phyloP scores from a whole-genome alignment of 1,139 yeast species.

The Saccharomycopsis hybrid region DNA sequence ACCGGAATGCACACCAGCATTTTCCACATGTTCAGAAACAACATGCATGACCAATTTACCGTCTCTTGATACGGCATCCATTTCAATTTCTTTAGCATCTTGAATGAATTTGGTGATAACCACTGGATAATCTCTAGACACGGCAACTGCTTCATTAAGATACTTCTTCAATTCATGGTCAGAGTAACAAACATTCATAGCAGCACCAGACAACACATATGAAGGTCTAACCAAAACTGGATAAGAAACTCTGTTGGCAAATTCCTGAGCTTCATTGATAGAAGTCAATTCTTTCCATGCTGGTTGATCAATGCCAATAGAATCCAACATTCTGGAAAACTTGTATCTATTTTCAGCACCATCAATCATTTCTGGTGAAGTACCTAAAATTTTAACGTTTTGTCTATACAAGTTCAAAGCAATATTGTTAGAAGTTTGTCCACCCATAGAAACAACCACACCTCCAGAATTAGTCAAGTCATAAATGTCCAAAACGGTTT shows the following conservation, averaged over 20 bases:
- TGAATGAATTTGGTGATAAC: slow-evolving; percentile 96
- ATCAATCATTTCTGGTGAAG: slow-evolving; percentile 97
- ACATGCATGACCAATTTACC: slow-evolving; percentile 96
- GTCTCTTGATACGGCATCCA: slow-evolving; percentile 97
- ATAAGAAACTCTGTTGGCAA: slow-evolving; percentile 86
- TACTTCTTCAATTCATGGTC: slow-evolving; percentile 83
- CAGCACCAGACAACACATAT: slow-evolving; percentile 96
- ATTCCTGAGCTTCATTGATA: slow-evolving; percentile 84
- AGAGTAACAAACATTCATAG: slow-evolving; percentile 95
- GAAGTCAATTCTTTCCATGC: slow-evolving; percentile 99
- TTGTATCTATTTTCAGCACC: slow-evolving; percentile 98
- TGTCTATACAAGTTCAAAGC: slow-evolving; percentile 92
- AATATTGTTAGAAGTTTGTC: slow-evolving; percentile 96
- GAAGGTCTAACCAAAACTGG: slow-evolving; percentile 98
- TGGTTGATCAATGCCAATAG: slow-evolving; percentile 97
- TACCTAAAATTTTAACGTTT: slow-evolving; percentile 92
- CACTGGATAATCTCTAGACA: slow-evolving; percentile 96
- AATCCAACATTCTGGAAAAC: slow-evolving; percentile 95
- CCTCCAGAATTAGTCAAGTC: slow-evolving; percentile 89
- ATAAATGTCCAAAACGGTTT: slow-evolving; percentile 92
- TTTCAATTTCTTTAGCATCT: slow-evolving; percentile 96
- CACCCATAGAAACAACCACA: slow-evolving; percentile 97
- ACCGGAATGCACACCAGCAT: slow-evolving; percentile 99
- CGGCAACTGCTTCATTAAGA: slow-evolving; percentile 91
- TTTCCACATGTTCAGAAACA: slow-evolving; percentile 97